phyloP scores from a whole-genome alignment of 495 filamentous ascomycete species.

The Sordaria brevicollis region DNA sequence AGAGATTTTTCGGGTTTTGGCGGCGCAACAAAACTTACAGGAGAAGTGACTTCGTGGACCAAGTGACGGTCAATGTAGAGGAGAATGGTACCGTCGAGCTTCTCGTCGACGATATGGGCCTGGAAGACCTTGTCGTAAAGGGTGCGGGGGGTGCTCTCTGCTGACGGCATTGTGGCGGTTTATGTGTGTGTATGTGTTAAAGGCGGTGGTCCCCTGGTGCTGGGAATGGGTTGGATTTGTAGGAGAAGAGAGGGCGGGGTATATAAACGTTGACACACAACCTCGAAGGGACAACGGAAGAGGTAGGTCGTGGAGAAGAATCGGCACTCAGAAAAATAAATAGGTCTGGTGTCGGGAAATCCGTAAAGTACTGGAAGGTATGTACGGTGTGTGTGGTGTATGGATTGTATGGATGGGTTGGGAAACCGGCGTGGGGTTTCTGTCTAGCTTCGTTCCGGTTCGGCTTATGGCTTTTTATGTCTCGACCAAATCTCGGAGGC shows the following conservation, averaged over 20 bases:
- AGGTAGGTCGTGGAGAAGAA: background rate
- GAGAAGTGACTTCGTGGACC: slow-evolving; percentile 96
- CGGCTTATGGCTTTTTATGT: background rate
- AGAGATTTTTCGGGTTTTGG: background rate
- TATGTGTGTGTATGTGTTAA: slow-evolving; percentile 19
- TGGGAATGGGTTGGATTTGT: background rate
- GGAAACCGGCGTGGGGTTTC: background rate
- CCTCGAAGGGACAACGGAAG: background rate
- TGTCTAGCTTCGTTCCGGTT: background rate
- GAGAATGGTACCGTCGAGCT: slow-evolving; percentile 82
- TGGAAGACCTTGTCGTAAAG: slow-evolving; percentile 97
- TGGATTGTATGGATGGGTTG: background rate
- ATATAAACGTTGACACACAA: background rate
- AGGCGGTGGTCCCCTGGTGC: background rate
- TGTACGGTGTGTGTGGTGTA: no score
- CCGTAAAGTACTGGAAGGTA: background rate
- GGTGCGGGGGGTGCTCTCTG: slow-evolving; percentile 67
- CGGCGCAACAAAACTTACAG: slow-evolving; percentile 45
- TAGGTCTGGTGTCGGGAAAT: background rate
- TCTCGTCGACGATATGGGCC: slow-evolving; percentile 87
- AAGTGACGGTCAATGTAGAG: slow-evolving; percentile 95
- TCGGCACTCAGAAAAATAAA: background rate
- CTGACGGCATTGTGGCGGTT: slow-evolving; percentile 55
- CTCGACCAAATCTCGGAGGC: background rate
- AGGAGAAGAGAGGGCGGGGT: background rate